Evolutionary conservation across 768 basidiomycete genomes (phyloP), one percentile per base, ranked within the genome.

Genomic region (Phlegmacium glaucopus): DNA sequence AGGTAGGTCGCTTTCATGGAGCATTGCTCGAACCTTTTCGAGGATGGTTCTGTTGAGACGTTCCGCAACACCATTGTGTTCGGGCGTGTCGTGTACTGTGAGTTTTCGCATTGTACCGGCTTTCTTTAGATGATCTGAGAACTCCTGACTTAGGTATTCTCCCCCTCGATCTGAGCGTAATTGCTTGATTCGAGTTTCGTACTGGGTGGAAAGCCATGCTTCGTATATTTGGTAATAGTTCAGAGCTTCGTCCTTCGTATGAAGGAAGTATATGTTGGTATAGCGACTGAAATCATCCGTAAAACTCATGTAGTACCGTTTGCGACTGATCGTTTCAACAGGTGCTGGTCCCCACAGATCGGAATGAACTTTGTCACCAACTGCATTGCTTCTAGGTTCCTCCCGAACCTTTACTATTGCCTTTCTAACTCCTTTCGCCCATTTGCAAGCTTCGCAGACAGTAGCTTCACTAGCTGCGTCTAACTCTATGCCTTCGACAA

Each of bases 1-100:
- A 2, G 65, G 67, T 0, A 72, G 41, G 8, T 54, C 54, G 1
- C 53, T 50, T 6, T 50, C 51, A 39, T 61, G 57, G 0, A 62
- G 52, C 59, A 72, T 59, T 0, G 72, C 68, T 1, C 59, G 52
- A 8, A 63, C 59, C 8, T 58, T 51, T 18, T 72, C 64, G 4
- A 65, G 11, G 2, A 68, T 28, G 1, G 58, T 63, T 2, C 66
- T 51, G 27, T 69, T 73, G 22, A 65, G 57, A 4, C 63, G 52
- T 47, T 76, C 71, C 0, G 70, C 66, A 12, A 74, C 48, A 9
- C 72, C 67, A 47, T 72, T 72, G 49, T n/a, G n/a, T n/a, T n/a
- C n/a, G n/a, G n/a, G n/a, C n/a, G n/a, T 71, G 32, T 56, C 51
- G 13, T 32, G 30, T 8, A 32, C 30, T 8, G 30, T 32, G 13